Conservation (phyloP, 345 rosid genomes). For the Clarkia xantiana region DNA sequence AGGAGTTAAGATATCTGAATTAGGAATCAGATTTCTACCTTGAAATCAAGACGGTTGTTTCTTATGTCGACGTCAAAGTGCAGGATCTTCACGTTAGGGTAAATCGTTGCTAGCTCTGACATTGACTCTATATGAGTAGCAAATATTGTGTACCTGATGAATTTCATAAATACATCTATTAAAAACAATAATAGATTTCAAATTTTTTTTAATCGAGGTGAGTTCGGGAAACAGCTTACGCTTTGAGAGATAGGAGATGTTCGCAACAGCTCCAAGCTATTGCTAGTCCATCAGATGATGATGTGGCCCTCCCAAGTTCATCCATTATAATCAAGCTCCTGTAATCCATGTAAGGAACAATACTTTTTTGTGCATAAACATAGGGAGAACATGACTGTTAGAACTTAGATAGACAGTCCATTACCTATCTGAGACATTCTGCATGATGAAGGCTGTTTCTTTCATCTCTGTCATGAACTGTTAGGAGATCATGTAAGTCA, state of each 20-base stretch:
- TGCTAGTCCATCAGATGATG: constrained; percentile 89
- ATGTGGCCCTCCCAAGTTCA: constrained; percentile 97
- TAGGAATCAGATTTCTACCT: constrained; percentile 25
- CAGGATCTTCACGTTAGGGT: constrained; percentile 75
- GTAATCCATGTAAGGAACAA: constrained; percentile 3
- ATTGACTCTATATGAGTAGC: constrained; percentile 87
- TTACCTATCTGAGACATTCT: constrained; percentile 73
- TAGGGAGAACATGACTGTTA: not conserved
- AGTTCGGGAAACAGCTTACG: constrained; percentile 26
- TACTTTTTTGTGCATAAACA: not conserved
- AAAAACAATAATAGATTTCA: too few relatives aligned
- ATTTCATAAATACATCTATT: not conserved
- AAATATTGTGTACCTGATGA: constrained; percentile 69
- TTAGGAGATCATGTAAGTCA: constrained; percentile 1
- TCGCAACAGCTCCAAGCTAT: constrained; percentile 98
- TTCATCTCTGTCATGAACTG: constrained; percentile 99
- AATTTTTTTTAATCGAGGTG: too few relatives aligned
- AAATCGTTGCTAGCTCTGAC: constrained; percentile 64
- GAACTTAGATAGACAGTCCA: too few relatives aligned
- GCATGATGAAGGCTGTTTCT: constrained; percentile 95
- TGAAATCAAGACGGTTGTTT: constrained; percentile 73
- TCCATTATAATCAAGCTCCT: constrained; percentile 91
- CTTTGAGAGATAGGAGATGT: constrained; percentile 60
- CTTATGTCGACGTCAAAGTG: constrained; percentile 60
- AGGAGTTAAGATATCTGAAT: not conserved